A percentile compares a stretch with the other conserved stretches of the same genome.
These are phyloP conservation scores for Parathielavia appendiculata DNA, from an alignment of 495 filamentous ascomycete species.

Conservation along the genomic window DNA sequence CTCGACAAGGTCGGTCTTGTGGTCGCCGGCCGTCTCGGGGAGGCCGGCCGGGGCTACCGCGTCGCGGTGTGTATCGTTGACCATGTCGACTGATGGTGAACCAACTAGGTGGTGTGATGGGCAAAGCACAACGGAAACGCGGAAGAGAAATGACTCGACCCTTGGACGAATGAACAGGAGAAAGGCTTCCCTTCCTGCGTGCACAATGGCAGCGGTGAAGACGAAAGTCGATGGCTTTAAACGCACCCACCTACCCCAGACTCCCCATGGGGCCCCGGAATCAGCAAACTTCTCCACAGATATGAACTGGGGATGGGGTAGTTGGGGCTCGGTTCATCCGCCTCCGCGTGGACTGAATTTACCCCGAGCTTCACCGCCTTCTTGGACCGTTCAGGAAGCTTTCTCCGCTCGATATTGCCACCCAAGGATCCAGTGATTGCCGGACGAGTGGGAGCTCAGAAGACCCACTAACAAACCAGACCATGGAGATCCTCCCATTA, in stretches of 20 bases:
- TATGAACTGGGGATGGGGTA: background rate
- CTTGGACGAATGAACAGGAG: background rate
- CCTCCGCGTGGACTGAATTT: background rate
- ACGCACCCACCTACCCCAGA: constrained; percentile 4
- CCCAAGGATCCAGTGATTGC: background rate
- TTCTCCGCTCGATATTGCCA: background rate
- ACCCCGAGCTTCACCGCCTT: constrained; percentile 7
- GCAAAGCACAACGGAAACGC: too few relatives aligned
- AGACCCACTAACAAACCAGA: background rate
- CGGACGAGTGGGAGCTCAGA: background rate
- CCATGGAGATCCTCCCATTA: background rate
- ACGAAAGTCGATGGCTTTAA: background rate
- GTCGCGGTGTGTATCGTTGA: background rate
- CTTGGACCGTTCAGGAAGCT: background rate
- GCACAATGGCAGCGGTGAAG: too few relatives aligned
- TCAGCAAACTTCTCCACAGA: background rate
- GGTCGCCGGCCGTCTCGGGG: background rate
- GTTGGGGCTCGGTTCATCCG: background rate
- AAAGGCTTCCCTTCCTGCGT: background rate
- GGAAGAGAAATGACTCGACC: background rate
- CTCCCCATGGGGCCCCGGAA: background rate
- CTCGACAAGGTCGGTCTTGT: constrained; percentile 33
- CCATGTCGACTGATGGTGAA: background rate
- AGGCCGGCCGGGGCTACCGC: background rate
- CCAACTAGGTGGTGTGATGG: too few relatives aligned